phyloP scores from a whole-genome alignment of 805 yeast species.

The Metschnikowia cerradonensis region DNA sequence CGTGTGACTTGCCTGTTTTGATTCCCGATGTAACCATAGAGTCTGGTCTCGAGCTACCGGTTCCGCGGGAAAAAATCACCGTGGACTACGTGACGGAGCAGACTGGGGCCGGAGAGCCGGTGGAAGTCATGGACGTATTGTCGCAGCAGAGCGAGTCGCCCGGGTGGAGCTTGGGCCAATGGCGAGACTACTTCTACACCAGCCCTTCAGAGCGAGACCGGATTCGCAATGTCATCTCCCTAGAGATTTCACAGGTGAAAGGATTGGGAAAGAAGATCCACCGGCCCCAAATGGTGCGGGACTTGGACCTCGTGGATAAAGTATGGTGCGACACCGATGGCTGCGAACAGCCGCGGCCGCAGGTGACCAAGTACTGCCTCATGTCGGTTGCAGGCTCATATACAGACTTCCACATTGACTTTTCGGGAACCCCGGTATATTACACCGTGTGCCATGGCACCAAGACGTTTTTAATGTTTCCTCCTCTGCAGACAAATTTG shows the following conservation, averaged over 20 bases:
- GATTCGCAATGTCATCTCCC: constrained; percentile 73
- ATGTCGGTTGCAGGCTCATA: constrained; percentile 80
- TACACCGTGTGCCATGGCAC: constrained; percentile 75
- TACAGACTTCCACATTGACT: constrained; percentile 89
- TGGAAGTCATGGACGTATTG: constrained; percentile 87
- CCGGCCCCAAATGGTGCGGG: constrained; percentile 64
- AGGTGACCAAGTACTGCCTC: constrained; percentile 71
- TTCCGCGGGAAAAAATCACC: constrained; percentile 33
- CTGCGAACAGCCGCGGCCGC: constrained; percentile 41
- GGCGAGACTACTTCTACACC: constrained; percentile 68
- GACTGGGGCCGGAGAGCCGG: constrained; percentile 58
- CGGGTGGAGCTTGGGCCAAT: constrained; percentile 64
- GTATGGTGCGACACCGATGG: constrained; percentile 46
- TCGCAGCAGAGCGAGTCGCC: constrained; percentile 65
- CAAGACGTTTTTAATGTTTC: constrained; percentile 72
- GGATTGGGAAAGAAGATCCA: constrained; percentile 44
- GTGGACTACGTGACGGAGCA: constrained; percentile 52
- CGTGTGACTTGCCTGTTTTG: constrained; percentile 43
- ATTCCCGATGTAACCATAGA: constrained; percentile 30
- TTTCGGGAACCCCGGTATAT: constrained; percentile 89
- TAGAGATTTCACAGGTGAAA: constrained; percentile 64
- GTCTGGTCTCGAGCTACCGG: constrained; percentile 55
- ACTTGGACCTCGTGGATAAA: constrained; percentile 63
- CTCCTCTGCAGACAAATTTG: constrained; percentile 67
- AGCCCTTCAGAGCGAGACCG: constrained; percentile 50